phyloP scores from a whole-genome alignment of 805 yeast genomes.

The Wickerhamomyces bovis region DNA sequence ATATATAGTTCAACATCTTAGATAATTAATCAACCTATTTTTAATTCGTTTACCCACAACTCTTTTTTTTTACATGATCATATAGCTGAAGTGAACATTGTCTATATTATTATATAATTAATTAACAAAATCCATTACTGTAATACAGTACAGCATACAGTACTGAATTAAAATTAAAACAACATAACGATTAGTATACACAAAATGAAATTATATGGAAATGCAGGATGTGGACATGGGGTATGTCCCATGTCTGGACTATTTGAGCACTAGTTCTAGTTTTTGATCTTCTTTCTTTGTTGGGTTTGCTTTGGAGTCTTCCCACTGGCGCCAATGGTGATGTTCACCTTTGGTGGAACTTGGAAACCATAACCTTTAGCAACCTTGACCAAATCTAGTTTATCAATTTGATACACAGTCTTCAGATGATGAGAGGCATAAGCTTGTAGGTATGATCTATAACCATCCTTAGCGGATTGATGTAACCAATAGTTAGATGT shows the following conservation, averaged over 20 bases:
- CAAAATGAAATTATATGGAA: neutral
- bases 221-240: neutral
- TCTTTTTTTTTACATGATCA: no score
- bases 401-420: constrained; percentile 94
- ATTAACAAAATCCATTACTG: no score
- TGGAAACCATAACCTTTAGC: constrained; percentile 94
- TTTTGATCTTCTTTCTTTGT: constrained; percentile 13
- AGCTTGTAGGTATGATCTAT: constrained; percentile 93
- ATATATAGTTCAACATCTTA: constrained; percentile 6
- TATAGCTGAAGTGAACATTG: no score
- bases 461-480: constrained; percentile 95
- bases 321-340: constrained; percentile 91
- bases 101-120: no score
- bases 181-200: neutral
- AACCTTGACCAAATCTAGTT: constrained; percentile 87
- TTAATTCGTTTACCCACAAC: neutral
- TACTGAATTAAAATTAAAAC: neutral
- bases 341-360: constrained; percentile 94
- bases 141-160: no score
- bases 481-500: constrained; percentile 91
- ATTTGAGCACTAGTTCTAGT: constrained; percentile 3
- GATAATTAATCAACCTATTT: neutral
- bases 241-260: no score
- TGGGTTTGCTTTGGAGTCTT: constrained; percentile 37
- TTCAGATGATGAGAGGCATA: constrained; percentile 95